A percentile compares a stretch with the other conserved stretches of the same genome.
These are phyloP conservation scores for Nicotiana rustica DNA, from an alignment of 305 asterid genomes.

Conservation along the genomic window DNA sequence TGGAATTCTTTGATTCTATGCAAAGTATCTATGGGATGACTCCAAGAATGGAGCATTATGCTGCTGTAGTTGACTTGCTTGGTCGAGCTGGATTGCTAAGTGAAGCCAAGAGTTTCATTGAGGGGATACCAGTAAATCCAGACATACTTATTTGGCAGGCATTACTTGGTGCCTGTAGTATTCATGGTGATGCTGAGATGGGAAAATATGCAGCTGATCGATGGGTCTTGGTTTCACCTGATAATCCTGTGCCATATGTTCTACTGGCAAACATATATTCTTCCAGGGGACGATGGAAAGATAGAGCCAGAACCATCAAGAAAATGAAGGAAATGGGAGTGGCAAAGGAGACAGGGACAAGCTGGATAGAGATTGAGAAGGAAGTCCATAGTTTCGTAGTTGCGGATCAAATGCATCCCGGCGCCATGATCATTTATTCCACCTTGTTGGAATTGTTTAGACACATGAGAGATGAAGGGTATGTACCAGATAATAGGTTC, in stretches of 20 bases:
- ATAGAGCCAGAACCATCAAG: conserved; percentile 68
- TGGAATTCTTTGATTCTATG: conserved; percentile 75
- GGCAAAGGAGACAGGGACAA: conserved; percentile 66
- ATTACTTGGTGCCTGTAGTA: conserved; percentile 77
- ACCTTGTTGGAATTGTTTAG: conserved; percentile 51
- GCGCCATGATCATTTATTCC: conserved; percentile 47
- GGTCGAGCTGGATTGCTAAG: conserved; percentile 78
- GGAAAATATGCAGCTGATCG: conserved; percentile 76
- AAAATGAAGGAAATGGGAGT: conserved; percentile 74
- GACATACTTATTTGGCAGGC: conserved; percentile 78
- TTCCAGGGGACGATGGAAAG: conserved; percentile 70
- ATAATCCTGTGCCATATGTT: conserved; percentile 61
- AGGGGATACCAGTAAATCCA: conserved; percentile 63
- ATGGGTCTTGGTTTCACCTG: conserved; percentile 60
- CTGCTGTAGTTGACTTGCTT: conserved; percentile 83
- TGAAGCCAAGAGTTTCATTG: conserved; percentile 75
- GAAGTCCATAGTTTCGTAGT: conserved; percentile 70
- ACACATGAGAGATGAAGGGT: conserved; percentile 72
- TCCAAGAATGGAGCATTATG: conserved; percentile 88
- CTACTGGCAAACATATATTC: conserved; percentile 88
- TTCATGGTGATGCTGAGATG: conserved; percentile 59
- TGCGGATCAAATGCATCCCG: conserved; percentile 75
- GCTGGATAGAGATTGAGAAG: conserved; percentile 82
- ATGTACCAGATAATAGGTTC: conserved; percentile 40
- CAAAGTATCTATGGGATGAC: conserved; percentile 52